Conservation (phyloP, 192 early-diverging fungal genomes). For the Entomortierella lignicola region DNA sequence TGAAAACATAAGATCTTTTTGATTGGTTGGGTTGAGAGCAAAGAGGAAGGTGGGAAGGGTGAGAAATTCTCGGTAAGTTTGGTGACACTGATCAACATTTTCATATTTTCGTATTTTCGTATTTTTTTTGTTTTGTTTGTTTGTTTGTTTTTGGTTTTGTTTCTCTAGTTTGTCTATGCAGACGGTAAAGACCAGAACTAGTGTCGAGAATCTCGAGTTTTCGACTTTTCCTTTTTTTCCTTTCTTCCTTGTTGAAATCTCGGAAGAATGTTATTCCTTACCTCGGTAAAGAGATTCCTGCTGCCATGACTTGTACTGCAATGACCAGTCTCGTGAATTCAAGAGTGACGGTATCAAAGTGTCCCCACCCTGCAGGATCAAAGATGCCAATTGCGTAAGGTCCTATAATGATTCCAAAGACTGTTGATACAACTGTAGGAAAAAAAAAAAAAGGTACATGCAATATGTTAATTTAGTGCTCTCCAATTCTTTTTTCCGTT, state of each 20-base stretch:
- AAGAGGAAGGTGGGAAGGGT: too few relatives aligned
- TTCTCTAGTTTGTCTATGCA: neutral
- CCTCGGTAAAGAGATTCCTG: constrained; percentile 84
- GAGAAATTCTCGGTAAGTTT: constrained; percentile 30
- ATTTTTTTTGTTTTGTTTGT: too few relatives aligned
- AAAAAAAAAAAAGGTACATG: too few relatives aligned
- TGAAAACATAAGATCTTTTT: constrained; percentile 67
- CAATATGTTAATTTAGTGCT: too few relatives aligned
- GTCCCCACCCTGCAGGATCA: constrained; percentile 69
- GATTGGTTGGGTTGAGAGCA: constrained; percentile 1
- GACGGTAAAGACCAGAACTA: too few relatives aligned
- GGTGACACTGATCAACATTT: neutral
- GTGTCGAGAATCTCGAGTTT: too few relatives aligned
- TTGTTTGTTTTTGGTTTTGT: too few relatives aligned
- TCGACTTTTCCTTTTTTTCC: neutral
- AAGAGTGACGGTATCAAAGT: constrained; percentile 68
- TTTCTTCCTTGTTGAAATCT: too few relatives aligned
- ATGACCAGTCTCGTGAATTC: constrained; percentile 83
- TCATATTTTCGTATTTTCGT: too few relatives aligned
- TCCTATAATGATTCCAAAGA: constrained; percentile 89
- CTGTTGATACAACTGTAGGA: constrained; percentile 77
- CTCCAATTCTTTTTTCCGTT: too few relatives aligned
- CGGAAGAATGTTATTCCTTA: constrained; percentile 55
- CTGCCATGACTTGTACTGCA: constrained; percentile 90
- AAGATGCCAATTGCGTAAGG: constrained; percentile 77